Conservation (phyloP, 441 rosid species). For the Corymbia calophylla region DNA sequence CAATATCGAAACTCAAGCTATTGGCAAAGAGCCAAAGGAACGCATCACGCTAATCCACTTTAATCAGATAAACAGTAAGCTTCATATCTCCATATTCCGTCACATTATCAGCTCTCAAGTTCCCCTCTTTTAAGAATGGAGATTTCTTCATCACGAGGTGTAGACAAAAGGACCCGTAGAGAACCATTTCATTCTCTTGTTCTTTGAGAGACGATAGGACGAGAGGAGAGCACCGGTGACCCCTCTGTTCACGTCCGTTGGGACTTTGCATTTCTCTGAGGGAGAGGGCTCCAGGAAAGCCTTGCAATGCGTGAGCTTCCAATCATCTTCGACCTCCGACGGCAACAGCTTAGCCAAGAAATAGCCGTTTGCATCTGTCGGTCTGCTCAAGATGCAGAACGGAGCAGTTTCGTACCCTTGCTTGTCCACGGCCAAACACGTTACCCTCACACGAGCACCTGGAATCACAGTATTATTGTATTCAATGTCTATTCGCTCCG, state of each 20-base stretch:
- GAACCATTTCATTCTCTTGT: constrained; percentile 36
- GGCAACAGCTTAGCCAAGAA: constrained; percentile 30
- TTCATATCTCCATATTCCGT: not conserved
- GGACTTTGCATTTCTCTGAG: constrained; percentile 25
- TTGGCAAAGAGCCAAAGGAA: not conserved
- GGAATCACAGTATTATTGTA: not conserved
- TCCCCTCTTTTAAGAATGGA: not conserved
- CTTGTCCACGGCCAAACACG: constrained; percentile 29
- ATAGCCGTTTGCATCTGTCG: constrained; percentile 40
- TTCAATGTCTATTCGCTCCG: not conserved
- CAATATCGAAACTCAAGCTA: not conserved
- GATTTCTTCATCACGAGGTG: not conserved
- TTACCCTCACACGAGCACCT: constrained; percentile 27
- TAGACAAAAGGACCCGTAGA: not conserved
- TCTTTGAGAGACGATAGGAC: constrained; percentile 13
- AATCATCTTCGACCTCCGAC: constrained; percentile 9
- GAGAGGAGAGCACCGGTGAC: constrained; percentile 36
- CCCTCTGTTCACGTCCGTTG: constrained; percentile 40
- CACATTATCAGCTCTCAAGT: not conserved
- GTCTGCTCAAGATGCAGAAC: constrained; percentile 23
- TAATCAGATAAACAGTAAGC: not conserved
- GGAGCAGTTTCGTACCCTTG: constrained; percentile 34
- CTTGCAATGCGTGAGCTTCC: constrained; percentile 33
- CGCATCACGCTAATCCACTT: not conserved
- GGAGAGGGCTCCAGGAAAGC: constrained; percentile 42